Evolutionary conservation across 768 basidiomycete genomes (phyloP).

Genomic region (Agaricus blazei): DNA sequence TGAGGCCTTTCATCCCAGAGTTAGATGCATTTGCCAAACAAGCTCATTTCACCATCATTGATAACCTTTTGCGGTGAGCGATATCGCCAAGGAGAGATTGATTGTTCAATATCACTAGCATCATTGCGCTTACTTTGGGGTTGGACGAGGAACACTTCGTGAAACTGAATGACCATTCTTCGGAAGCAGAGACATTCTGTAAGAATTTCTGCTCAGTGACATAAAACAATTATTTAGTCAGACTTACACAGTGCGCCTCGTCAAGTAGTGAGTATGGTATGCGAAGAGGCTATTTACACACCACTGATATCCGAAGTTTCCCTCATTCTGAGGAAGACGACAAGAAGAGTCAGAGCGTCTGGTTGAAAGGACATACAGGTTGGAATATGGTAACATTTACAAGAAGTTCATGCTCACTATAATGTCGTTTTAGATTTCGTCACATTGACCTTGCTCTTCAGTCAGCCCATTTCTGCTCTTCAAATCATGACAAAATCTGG

Average conservation of each 20-base stretch:
- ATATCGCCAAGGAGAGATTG: background rate
- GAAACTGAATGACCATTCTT: background rate
- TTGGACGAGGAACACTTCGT: background rate
- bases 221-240: background rate
- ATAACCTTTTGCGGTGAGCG: constrained; percentile 26
- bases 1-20: constrained; percentile 27
- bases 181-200: background rate
- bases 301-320: background rate
- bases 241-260: background rate
- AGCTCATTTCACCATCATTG: constrained; percentile 28
- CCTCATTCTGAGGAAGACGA: background rate
- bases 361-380: constrained; percentile 2
- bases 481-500: background rate
- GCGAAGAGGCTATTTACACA: no score
- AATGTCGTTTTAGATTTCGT: background rate
- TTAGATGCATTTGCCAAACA: constrained; percentile 25
- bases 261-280: background rate
- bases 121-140: background rate
- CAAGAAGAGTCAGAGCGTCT: background rate
- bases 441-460: background rate
- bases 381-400: background rate
- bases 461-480: background rate
- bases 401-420: no score
- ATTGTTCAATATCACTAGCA: background rate
- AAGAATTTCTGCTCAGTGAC: background rate